Base-by-base conservation (phyloP, 108 stramenopile genomes). In the Fragilariopsis cylindrus region DNA sequence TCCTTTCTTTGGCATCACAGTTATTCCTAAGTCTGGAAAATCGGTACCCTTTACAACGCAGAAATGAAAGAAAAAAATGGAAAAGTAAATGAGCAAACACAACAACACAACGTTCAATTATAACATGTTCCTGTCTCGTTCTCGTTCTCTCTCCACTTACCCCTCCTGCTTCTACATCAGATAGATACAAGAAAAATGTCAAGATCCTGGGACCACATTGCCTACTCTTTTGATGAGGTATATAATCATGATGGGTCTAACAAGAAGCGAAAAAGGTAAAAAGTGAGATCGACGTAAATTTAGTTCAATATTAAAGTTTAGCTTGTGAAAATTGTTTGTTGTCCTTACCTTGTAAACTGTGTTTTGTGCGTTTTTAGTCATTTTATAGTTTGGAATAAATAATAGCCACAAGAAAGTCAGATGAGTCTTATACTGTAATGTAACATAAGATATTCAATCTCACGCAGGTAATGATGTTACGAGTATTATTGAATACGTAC, bases 131-230 rank as follows among this genome's bases (percentile, higher is more conserved):
- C 82, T 30, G 30, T 30, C 30, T 30, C 30, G 30, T 21, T 91
- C 91, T 91, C 94, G 92, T 3, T 92, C 30, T 30, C 30, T 30
- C 30, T 30, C 30, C 30, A 30, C 30, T 30, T 30, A 30, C 30
- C 72, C 74, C 87, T 7, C 95, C 97, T 18, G 83, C 88, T 65
- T 95, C 95, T 3, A 97, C 97, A 62, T 96, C 94, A 54, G 83
- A 88, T 42, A 97, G 78, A 71, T 97, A 97, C 6, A 97, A 70
- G 82, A 93, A 97, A 39, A 92, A 83, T n/a, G 92, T 94, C 72
- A 92, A 64, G 13, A 96, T 88, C 21, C 87, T 70, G 11, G 94
- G 90, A 77, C 94, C 92, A 60, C 84, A 90, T 53, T 80, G 84
- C 15, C 84, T 68, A n/a, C 78, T 71, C 40, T 49, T 72, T 69